A percentile compares a stretch with the other conserved stretches of the same genome.
phyloP scores from a whole-genome alignment of 2,329 filamentous ascomycete genomes.

The Penicillium sp. region DNA sequence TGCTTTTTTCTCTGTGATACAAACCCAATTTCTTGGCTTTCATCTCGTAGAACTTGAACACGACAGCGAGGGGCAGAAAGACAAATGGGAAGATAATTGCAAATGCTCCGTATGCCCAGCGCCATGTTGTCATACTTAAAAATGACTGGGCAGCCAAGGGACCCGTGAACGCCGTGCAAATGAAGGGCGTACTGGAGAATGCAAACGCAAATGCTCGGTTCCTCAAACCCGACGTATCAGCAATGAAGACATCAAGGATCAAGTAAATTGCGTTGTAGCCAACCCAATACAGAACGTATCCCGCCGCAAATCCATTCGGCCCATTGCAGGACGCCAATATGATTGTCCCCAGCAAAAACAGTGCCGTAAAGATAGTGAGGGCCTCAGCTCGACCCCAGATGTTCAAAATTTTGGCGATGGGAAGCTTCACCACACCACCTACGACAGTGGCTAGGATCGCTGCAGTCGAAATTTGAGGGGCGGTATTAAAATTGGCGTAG shows the following conservation, averaged over 20 bases:
- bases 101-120: conserved; percentile 41
- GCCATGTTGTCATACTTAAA: conserved; percentile 44
- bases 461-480: conserved; percentile 50
- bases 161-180: conserved; percentile 58
- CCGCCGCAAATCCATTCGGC: conserved; percentile 37
- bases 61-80: no score
- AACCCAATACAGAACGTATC: conserved; percentile 61
- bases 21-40: no score
- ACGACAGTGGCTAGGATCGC: conserved; percentile 56
- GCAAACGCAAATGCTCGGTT: conserved; percentile 62
- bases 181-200: conserved; percentile 59
- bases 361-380: conserved; percentile 49
- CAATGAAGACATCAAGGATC: conserved; percentile 58
- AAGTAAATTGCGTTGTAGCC: conserved; percentile 57
- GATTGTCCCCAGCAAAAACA: conserved; percentile 41
- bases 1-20: no score
- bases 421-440: conserved; percentile 57
- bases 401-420: conserved; percentile 61
- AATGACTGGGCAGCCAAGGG: conserved; percentile 53
- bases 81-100: no score
- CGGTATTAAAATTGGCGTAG: conserved; percentile 52
- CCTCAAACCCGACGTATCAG: conserved; percentile 60
- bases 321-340: no score
- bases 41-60: no score
- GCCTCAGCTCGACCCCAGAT: conserved; percentile 61